Evolutionary conservation across 1,284 basidiomycete genomes (phyloP).

Genomic region (Ceratobasidium sp.): DNA sequence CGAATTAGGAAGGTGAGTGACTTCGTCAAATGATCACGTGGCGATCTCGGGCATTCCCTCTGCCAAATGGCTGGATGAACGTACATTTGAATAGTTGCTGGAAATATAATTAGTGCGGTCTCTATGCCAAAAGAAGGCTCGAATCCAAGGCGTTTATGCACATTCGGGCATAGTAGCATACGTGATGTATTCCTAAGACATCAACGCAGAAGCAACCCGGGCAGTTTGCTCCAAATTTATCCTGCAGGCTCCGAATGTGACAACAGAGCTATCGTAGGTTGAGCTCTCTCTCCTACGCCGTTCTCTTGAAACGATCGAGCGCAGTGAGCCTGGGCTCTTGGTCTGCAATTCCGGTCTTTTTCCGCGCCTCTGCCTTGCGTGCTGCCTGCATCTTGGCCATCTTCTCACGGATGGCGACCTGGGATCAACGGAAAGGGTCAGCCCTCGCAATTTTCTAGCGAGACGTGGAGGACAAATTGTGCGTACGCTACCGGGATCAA

Average conservation of each 20-base stretch:
- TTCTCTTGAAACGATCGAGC: slow-evolving; percentile 65
- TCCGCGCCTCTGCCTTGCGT: slow-evolving; percentile 53
- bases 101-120: too few species aligned
- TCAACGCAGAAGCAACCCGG: background rate
- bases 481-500: slow-evolving; percentile 82
- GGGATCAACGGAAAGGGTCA: background rate
- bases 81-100: background rate
- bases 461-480: slow-evolving; percentile 15
- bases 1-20: background rate
- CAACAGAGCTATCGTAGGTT: background rate
- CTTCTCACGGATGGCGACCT: slow-evolving; percentile 74
- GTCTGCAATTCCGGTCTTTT: slow-evolving; percentile 54
- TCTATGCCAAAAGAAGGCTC: too few species aligned
- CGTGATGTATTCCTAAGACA: background rate
- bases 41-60: background rate
- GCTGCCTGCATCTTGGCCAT: slow-evolving; percentile 58
- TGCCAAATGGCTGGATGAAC: background rate
- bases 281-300: background rate
- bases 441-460: background rate
- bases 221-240: background rate
- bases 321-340: slow-evolving; percentile 58
- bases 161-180: background rate
- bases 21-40: background rate
- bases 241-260: background rate
- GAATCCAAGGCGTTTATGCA: background rate